These are phyloP conservation scores for Marsdenia floribunda DNA, from an alignment of 257 asterid genomes.

Conservation along the genomic window DNA sequence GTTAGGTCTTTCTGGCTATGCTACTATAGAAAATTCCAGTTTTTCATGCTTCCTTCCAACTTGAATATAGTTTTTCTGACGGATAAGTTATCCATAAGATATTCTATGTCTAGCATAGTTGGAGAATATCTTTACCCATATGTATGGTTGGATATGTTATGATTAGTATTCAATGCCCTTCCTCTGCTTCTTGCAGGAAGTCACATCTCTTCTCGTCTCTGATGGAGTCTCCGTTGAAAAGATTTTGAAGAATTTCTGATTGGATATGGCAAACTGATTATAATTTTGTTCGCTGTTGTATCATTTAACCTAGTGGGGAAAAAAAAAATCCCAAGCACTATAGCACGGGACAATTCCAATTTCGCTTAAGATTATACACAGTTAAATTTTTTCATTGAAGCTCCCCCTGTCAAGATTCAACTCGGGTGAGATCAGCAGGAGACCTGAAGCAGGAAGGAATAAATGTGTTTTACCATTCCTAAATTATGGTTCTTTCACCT, in stretches of 20 bases:
- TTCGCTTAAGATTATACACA: not conserved
- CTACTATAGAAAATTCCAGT: not conserved
- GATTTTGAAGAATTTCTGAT: constrained; percentile 69
- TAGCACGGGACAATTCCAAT: not conserved
- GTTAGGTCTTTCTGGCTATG: not conserved
- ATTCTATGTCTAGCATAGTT: not conserved
- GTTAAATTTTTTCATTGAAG: not conserved
- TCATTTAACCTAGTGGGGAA: constrained; percentile 1
- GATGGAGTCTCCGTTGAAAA: constrained; percentile 64
- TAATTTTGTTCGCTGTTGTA: constrained; percentile 25
- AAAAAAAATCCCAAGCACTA: constrained; percentile 15
- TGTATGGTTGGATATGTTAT: not conserved
- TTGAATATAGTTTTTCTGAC: no score
- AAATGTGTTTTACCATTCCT: not conserved
- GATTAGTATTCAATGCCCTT: not conserved
- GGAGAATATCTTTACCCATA: not conserved
- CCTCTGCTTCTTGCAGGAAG: constrained; percentile 55
- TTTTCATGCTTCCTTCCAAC: not conserved
- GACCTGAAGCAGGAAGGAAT: not conserved
- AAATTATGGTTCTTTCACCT: no score
- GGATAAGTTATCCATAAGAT: not conserved
- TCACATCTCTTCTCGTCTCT: constrained; percentile 68
- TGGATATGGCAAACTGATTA: not conserved
- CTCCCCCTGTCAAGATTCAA: not conserved
- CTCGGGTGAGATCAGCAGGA: not conserved